phyloP scores from a whole-genome alignment of 2,329 filamentous ascomycete genomes.

The Ploettnerulaceae sp. region DNA sequence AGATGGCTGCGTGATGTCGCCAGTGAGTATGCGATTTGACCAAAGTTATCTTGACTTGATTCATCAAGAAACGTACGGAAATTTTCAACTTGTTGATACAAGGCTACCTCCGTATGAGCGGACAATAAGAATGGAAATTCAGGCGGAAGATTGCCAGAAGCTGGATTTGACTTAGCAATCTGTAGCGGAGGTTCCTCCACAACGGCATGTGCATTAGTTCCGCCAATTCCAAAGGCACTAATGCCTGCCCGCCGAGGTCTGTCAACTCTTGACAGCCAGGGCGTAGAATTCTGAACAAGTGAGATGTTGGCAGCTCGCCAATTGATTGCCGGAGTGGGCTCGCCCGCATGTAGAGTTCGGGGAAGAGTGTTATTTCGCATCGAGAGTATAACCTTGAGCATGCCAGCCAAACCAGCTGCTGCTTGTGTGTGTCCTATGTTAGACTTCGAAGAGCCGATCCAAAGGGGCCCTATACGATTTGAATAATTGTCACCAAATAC shows the following conservation, averaged over 20 bases:
- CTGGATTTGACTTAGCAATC: background rate
- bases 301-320: background rate
- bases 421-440: constrained; percentile 33
- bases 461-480: constrained; percentile 40
- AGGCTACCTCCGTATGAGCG: background rate
- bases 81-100: background rate
- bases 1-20: background rate
- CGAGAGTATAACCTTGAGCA: constrained; percentile 26
- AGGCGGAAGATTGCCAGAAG: background rate
- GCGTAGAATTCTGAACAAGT: background rate
- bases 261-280: background rate
- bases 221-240: background rate
- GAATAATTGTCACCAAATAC: constrained; percentile 51
- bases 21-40: background rate
- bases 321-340: background rate
- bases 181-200: background rate
- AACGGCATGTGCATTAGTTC: background rate
- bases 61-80: background rate
- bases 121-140: background rate
- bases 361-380: background rate
- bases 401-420: constrained; percentile 24
- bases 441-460: constrained; percentile 55
- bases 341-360: background rate
- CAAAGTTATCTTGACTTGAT: background rate
- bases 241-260: background rate